Base-by-base conservation (phyloP, 2,329 filamentous ascomycete species). In the Hortaea werneckii region DNA sequence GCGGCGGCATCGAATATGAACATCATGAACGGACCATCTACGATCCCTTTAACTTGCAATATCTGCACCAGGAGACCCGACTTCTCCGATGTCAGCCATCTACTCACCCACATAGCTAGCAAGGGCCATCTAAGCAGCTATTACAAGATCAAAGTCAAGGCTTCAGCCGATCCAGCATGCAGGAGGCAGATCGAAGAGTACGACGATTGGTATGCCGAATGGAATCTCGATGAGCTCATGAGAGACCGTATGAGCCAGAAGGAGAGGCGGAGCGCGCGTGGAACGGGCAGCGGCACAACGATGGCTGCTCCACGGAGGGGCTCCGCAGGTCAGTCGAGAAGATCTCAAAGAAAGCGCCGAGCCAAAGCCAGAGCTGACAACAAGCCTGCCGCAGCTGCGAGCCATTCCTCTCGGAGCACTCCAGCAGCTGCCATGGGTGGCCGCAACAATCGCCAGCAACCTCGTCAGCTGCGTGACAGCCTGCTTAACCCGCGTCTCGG, bases 1-100 rank as follows among this genome's bases (percentile, higher is more conserved):
- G n/a, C n/a, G n/a, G n/a, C n/a, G 11, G 29, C 42, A 20, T 30
- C 13, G n/a, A 44, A 40, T n/a, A 39, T 38, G 34, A 40, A 29
- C 37, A 13, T 37, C 32, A 4, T 13, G 37, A n/a, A 34, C 5
- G 12, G 12, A 12, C 37, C 42, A 28, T 12, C 13, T 11, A 28
- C 8, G 10, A 41, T 41, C 9, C 80, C 84, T 46, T 78, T 95
- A 41, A 69, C 79, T 55, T 96, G 90, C 77, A 81, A 75, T 59
- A 82, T 95, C 55, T 96, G 90, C 63, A 83, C 85, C 32, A 86
- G 83, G 54, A 77, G 76, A 50, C 86, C 87, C 35, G 77, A 69
- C 29, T 95, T 95, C 68, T 94, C 87, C 46, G 90, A 96, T 65
- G 74, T 88, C 39, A 95, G 89, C 30, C 90, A 95, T 65, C 73